phyloP scores from a whole-genome alignment of 1,284 basidiomycete species.

The Paramarasmius palmivorus region DNA sequence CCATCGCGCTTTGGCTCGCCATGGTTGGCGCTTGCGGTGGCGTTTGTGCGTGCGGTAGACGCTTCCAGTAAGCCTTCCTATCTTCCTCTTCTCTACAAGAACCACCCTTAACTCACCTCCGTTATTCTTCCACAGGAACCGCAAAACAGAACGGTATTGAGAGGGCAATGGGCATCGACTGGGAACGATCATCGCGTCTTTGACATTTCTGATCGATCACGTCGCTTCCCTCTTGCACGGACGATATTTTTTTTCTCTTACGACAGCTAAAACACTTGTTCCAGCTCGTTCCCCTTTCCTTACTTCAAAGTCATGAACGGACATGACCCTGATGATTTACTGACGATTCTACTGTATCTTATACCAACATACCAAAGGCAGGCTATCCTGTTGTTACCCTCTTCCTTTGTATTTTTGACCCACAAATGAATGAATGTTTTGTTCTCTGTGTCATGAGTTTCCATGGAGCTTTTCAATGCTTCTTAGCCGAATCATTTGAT shows the following conservation, averaged over 20 bases:
- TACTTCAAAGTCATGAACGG: neutral
- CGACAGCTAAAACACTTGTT: neutral
- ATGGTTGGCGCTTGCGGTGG: slow-evolving; percentile 41
- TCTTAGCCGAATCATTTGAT: too few species aligned
- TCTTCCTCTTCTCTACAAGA: neutral
- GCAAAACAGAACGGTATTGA: slow-evolving; percentile 5
- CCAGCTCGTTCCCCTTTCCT: neutral
- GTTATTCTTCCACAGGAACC: slow-evolving; percentile 4
- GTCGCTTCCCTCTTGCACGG: neutral
- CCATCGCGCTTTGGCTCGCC: slow-evolving; percentile 48
- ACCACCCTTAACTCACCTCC: neutral
- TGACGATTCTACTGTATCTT: neutral
- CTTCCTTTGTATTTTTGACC: neutral
- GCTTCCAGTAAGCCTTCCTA: slow-evolving; percentile 6
- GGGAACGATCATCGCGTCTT: neutral
- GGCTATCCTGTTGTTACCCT: neutral
- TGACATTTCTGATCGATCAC: slow-evolving; percentile 1
- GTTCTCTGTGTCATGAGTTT: too few species aligned
- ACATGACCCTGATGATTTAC: neutral
- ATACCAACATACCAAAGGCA: neutral
- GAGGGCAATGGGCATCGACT: neutral
- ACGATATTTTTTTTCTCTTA: neutral
- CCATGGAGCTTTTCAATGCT: too few species aligned
- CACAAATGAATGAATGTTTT: too few species aligned
- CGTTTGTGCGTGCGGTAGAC: slow-evolving; percentile 32